A percentile compares a stretch with the other conserved stretches of the same genome.
These are phyloP conservation scores for Aspergillus oerlinghausenensis DNA, from an alignment of 2,329 filamentous ascomycete genomes.

Conservation along the genomic window DNA sequence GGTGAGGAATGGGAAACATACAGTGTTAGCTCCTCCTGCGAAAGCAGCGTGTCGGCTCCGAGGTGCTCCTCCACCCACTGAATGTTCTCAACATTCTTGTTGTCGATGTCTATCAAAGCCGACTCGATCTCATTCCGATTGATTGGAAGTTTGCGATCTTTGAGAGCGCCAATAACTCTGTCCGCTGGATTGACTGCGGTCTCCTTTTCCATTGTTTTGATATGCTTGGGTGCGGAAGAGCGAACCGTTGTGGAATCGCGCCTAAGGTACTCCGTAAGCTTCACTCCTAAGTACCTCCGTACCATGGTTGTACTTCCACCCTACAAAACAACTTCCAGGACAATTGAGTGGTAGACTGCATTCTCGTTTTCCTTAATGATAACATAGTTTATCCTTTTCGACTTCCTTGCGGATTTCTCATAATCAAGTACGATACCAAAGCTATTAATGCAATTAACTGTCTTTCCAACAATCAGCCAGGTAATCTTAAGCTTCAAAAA, in stretches of 20 bases:
- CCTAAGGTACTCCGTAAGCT: no score
- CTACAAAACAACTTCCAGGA: background rate
- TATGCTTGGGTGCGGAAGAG: slow-evolving; percentile 1
- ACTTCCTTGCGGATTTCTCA: background rate
- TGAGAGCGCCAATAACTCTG: slow-evolving; percentile 22
- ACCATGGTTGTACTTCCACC: background rate
- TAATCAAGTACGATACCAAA: background rate
- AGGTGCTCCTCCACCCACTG: slow-evolving; percentile 33
- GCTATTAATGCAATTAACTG: background rate
- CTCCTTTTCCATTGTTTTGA: slow-evolving; percentile 13
- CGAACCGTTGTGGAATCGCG: background rate
- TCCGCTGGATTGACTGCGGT: slow-evolving; percentile 13
- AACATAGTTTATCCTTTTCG: background rate
- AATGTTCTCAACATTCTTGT: slow-evolving; percentile 13
- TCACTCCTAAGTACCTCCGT: background rate
- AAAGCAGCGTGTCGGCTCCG: slow-evolving; percentile 31
- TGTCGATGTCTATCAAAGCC: slow-evolving; percentile 20
- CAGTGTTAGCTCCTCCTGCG: slow-evolving; percentile 37
- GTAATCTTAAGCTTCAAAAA: background rate
- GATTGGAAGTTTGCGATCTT: slow-evolving; percentile 25
- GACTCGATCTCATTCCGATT: slow-evolving; percentile 26
- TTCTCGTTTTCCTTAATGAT: background rate
- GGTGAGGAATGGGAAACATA: slow-evolving; percentile 14
- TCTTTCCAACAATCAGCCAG: background rate
- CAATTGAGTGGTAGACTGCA: background rate